Conservation (phyloP, 495 filamentous ascomycete genomes). For the Bathelium albidoporum region DNA sequence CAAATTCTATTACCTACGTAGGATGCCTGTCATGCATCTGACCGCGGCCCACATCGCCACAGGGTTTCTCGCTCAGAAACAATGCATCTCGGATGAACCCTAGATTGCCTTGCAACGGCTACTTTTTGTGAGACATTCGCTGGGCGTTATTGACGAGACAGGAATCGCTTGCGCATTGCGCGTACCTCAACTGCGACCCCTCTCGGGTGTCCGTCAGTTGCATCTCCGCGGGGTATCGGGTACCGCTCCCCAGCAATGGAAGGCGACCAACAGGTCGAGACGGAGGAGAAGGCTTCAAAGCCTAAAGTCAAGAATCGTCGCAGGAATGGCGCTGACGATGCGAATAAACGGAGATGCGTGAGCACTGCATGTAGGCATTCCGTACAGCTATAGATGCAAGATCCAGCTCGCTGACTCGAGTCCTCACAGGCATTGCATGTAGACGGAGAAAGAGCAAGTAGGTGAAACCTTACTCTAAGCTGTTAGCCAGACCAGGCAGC, state of each 20-base stretch:
- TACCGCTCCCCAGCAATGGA: neutral
- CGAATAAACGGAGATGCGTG: constrained; percentile 73
- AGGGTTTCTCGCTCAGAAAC: too few relatives aligned
- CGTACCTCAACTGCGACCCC: neutral
- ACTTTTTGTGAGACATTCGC: neutral
- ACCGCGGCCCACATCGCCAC: too few relatives aligned
- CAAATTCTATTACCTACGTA: too few relatives aligned
- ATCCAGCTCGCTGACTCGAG: constrained; percentile 1
- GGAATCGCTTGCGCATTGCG: neutral
- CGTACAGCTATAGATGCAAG: constrained; percentile 75
- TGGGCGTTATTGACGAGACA: neutral
- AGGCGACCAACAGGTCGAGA: neutral
- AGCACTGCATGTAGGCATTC: constrained; percentile 86
- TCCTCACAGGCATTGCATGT: constrained; percentile 18
- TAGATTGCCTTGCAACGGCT: too few relatives aligned
- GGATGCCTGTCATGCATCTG: too few relatives aligned
- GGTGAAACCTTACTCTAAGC: neutral
- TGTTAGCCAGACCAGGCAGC: neutral
- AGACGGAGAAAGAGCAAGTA: constrained; percentile 8
- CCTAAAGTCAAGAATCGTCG: constrained; percentile 16
- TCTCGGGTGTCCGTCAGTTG: neutral
- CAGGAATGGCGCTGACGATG: constrained; percentile 20
- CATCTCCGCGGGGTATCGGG: neutral
- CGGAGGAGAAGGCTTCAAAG: constrained; percentile 8
- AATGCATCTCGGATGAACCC: too few relatives aligned